These are phyloP conservation scores for Acacia crassicarpa DNA, from an alignment of 306 rosid species.

Conservation along the genomic window DNA sequence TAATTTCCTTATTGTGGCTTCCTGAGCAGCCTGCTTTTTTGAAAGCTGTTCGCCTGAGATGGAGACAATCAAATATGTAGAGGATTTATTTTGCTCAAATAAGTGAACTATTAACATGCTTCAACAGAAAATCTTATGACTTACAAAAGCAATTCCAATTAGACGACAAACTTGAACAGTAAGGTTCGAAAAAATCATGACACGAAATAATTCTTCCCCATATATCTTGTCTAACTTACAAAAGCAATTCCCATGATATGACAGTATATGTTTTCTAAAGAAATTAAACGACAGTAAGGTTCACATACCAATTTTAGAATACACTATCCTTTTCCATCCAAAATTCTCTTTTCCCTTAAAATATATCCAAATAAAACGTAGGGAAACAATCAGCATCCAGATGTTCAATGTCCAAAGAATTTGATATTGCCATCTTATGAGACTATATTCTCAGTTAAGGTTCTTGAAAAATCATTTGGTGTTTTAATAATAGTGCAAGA, in stretches of 20 bases:
- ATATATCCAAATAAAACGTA: background rate
- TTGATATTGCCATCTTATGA: background rate
- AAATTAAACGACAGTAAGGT: background rate
- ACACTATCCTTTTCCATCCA: slow-evolving; percentile 22
- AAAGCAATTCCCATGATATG: background rate
- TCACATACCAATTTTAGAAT: slow-evolving; percentile 8
- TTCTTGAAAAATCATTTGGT: slow-evolving; percentile 9
- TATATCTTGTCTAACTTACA: slow-evolving; percentile 7
- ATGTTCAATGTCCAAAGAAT: slow-evolving; percentile 10
- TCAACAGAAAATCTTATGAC: slow-evolving; percentile 3
- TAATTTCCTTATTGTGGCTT: slow-evolving; percentile 81
- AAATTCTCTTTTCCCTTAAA: slow-evolving; percentile 12
- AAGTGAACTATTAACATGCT: slow-evolving; percentile 21
- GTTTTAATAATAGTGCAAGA: background rate
- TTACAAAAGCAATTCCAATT: slow-evolving; percentile 9
- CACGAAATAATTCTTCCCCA: slow-evolving; percentile 3
- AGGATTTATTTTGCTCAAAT: slow-evolving; percentile 10
- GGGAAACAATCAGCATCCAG: slow-evolving; percentile 8
- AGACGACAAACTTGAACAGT: slow-evolving; percentile 13
- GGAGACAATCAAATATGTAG: slow-evolving; percentile 21
- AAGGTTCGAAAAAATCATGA: slow-evolving; percentile 14
- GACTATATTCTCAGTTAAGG: background rate
- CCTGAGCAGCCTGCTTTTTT: slow-evolving; percentile 98
- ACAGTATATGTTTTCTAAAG: slow-evolving; percentile 3
- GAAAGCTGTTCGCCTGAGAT: slow-evolving; percentile 97